Base-by-base conservation (phyloP, 2,329 filamentous ascomycete genomes). In the Tolypocladium ophioglossoides region DNA sequence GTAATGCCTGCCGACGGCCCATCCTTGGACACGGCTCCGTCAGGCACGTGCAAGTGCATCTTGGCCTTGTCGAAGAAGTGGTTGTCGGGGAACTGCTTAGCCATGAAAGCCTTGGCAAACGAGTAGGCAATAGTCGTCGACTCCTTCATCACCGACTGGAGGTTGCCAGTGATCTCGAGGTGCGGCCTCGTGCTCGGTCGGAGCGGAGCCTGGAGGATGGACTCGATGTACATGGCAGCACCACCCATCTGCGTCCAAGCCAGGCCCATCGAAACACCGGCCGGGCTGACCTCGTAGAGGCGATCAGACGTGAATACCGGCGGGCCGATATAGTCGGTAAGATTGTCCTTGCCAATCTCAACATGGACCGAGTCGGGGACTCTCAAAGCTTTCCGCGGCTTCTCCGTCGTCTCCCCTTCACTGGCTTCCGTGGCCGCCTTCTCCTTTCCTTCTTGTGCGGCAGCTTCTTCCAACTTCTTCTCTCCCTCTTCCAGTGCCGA, bases 181-280 rank as follows among this genome's bases (percentile, higher is more conserved):
- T 87, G 83, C 8, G 92, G 87, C 20, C 86, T 80, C 30, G 89
- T 92, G 55, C 80, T 79, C 32, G 85, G 78, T 12, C 83, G 83
- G 50, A 97, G 79, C 0, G 88, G 83, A 56, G 85, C 87, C 68
- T 99, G 91, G 52, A 99, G 76, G 58, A 99, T 97, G 1, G 91
- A 95, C 72, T 99, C 94, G 55, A 99, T 89, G 71, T 99, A 99
- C 68, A 99, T 85, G 52, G 94, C 94, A 5, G 94, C 90, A 56
- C 94, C 94, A 57, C 94, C 94, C 82, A 99, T 90, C 66, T 91
- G 89, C 9, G 95, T 99, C 94, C 94, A 99, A 9, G 94, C 94
- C 52, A 99, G 81, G 60, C 94, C 94, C 94, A 99, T 97, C 24
- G 91, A 89, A 18, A 99, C 94, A 71, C 94, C 94, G 2, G 94